Percentiles rank a stretch among this genome's conserved stretches.
Conservation (phyloP, 108 stramenopile genomes). For the Aureococcus anophagefferens region DNA sequence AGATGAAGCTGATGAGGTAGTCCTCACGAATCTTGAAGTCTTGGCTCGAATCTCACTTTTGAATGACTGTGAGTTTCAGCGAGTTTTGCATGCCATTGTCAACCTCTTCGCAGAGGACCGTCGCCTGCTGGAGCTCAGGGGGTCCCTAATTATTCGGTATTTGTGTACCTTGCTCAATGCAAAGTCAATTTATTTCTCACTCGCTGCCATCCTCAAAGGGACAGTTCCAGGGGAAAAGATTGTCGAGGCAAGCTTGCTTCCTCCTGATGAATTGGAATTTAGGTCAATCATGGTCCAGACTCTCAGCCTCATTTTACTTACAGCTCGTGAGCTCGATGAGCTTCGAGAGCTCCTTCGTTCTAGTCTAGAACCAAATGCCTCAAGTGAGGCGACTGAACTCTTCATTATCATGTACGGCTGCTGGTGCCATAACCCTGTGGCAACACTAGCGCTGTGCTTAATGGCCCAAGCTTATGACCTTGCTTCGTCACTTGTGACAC, state of each 20-base stretch:
- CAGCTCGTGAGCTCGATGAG: conserved; percentile 83
- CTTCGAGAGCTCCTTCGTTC: conserved; percentile 51
- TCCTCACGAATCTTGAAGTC: conserved; percentile 82
- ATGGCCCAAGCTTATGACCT: conserved; percentile 88
- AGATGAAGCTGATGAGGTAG: conserved; percentile 78
- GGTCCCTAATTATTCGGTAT: conserved; percentile 87
- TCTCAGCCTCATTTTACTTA: conserved; percentile 88
- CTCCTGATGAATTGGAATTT: conserved; percentile 63
- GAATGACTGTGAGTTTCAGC: conserved; percentile 68
- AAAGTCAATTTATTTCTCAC: conserved; percentile 77
- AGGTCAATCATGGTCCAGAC: conserved; percentile 88
- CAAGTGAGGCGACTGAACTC: conserved; percentile 32
- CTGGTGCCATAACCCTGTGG: conserved; percentile 94
- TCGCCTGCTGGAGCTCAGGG: conserved; percentile 80
- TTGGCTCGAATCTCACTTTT: conserved; percentile 77
- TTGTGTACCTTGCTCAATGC: conserved; percentile 86
- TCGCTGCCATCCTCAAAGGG: conserved; percentile 44
- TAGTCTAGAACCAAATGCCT: neutral
- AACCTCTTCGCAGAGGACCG: conserved; percentile 75
- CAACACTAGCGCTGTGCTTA: conserved; percentile 88
- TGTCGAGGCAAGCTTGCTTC: no score
- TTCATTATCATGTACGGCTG: conserved; percentile 78
- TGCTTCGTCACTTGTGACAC: conserved; percentile 75
- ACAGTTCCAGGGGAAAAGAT: no score
- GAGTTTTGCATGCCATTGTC: conserved; percentile 82